A percentile compares a stretch with the other conserved stretches of the same genome.
phyloP scores from a whole-genome alignment of 345 rosid species.

The Gossypium australe region DNA sequence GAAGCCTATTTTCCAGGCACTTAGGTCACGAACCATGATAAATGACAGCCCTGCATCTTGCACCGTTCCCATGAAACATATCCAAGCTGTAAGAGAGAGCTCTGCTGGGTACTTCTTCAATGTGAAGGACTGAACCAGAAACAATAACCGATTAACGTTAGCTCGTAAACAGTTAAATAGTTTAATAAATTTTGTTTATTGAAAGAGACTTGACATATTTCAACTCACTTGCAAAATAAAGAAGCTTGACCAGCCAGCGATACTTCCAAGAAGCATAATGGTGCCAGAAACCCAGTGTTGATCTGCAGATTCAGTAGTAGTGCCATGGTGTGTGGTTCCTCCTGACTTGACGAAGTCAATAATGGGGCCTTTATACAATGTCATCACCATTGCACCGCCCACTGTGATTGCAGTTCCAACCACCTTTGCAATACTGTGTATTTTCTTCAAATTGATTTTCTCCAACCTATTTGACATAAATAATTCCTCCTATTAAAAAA shows the following conservation, averaged over 20 bases:
- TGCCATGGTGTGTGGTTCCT: slow-evolving; percentile 28
- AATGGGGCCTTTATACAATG: slow-evolving; percentile 81
- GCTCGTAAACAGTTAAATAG: not conserved
- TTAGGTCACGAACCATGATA: slow-evolving; percentile 65
- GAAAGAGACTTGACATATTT: not conserved
- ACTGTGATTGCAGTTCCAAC: slow-evolving; percentile 71
- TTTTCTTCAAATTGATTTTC: slow-evolving; percentile 50
- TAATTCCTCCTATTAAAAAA: not conserved
- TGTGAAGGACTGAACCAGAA: slow-evolving; percentile 40
- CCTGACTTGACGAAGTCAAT: slow-evolving; percentile 38
- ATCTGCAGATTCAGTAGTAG: slow-evolving; percentile 28
- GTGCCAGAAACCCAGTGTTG: slow-evolving; percentile 68
- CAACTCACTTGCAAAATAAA: slow-evolving; percentile 64
- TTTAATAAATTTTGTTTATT: not conserved
- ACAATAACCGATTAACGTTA: not conserved
- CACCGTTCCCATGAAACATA: slow-evolving; percentile 74
- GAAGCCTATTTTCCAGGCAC: slow-evolving; percentile 75
- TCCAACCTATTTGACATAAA: slow-evolving; percentile 49
- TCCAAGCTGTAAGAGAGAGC: slow-evolving; percentile 67
- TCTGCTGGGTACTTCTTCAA: slow-evolving; percentile 79
- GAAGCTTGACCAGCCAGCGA: slow-evolving; percentile 71
- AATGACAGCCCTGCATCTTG: slow-evolving; percentile 64
- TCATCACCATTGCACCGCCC: slow-evolving; percentile 92
- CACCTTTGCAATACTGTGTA: slow-evolving; percentile 64
- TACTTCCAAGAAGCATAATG: slow-evolving; percentile 55